A percentile compares a stretch with the other conserved stretches of the same genome.
phyloP scores from a whole-genome alignment of 345 rosid species.

The Linum lewisii region DNA sequence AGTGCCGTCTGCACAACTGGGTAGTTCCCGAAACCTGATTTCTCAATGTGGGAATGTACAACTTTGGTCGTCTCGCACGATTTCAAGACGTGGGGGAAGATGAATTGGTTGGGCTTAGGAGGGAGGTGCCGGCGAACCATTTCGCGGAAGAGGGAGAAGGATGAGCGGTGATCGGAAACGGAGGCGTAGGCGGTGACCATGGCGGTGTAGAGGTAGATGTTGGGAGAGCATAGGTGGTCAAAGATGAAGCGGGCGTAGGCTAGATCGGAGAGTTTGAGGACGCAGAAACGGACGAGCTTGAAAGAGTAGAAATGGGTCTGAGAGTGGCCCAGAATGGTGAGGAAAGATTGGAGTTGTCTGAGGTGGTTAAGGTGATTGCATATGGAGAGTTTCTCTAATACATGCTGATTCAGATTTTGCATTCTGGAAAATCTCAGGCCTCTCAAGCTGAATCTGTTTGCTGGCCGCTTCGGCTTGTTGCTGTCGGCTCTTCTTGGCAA shows the following conservation, averaged over 20 bases:
- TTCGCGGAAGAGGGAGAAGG: slow-evolving; percentile 39
- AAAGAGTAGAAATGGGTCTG: slow-evolving; percentile 54
- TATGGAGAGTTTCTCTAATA: slow-evolving; percentile 31
- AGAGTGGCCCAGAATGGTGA: slow-evolving; percentile 43
- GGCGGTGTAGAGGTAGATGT: slow-evolving; percentile 57
- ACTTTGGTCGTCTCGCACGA: slow-evolving; percentile 35
- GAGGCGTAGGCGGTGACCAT: slow-evolving; percentile 69
- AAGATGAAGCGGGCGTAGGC: slow-evolving; percentile 57
- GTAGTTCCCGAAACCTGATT: slow-evolving; percentile 44
- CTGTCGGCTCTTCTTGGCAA: background rate
- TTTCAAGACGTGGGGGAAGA: slow-evolving; percentile 67
- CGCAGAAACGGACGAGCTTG: slow-evolving; percentile 69
- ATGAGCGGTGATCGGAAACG: slow-evolving; percentile 20
- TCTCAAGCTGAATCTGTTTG: background rate
- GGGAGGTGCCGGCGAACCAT: slow-evolving; percentile 46
- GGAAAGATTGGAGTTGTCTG: slow-evolving; percentile 62
- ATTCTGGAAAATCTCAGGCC: background rate
- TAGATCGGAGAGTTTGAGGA: slow-evolving; percentile 44
- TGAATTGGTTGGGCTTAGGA: slow-evolving; percentile 59
- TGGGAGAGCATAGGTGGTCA: slow-evolving; percentile 40
- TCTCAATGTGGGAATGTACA: slow-evolving; percentile 50
- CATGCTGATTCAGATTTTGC: slow-evolving; percentile 24
- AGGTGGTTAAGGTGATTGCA: slow-evolving; percentile 49
- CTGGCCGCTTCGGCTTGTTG: background rate
- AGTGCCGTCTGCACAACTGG: slow-evolving; percentile 76